phyloP scores from a whole-genome alignment of 306 rosid species.

The Prunus dulcis region DNA sequence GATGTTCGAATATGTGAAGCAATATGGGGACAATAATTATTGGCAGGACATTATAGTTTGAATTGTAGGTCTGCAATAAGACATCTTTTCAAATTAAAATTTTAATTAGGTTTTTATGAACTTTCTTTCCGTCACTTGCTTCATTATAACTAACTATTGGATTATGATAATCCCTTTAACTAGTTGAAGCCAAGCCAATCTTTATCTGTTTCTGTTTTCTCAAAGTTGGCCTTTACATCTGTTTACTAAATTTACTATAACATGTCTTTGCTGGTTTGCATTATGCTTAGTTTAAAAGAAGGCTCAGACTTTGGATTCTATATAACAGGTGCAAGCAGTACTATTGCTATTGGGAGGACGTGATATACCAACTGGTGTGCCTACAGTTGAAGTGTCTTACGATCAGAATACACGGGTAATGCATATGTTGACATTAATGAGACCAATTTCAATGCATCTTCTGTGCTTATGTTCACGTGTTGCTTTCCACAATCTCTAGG shows the following conservation, averaged over 20 bases:
- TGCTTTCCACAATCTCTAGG: conserved; percentile 48
- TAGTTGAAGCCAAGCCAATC: not conserved
- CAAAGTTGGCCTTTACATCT: not conserved
- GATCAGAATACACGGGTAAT: conserved; percentile 69
- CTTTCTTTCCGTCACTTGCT: not conserved
- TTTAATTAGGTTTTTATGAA: not conserved
- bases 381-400: conserved; percentile 53
- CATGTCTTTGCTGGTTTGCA: conserved; percentile 14
- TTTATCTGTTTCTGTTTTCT: not conserved
- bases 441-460: conserved; percentile 25
- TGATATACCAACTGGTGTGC: conserved; percentile 51
- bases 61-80: not conserved
- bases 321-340: conserved; percentile 86
- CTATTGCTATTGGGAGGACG: conserved; percentile 84
- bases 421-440: conserved; percentile 19
- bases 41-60: not conserved
- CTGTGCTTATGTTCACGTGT: conserved; percentile 31
- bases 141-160: not conserved
- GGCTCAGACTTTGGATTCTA: conserved; percentile 5
- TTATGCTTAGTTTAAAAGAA: conserved; percentile 13
- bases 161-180: not conserved
- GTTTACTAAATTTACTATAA: not conserved
- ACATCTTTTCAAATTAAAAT: not conserved
- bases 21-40: not conserved
- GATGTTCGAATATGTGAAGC: too few species aligned